Evolutionary conservation across 106 monocot species (phyloP), one percentile per base, ranked within the genome.

Genomic region (Allium sativum): DNA sequence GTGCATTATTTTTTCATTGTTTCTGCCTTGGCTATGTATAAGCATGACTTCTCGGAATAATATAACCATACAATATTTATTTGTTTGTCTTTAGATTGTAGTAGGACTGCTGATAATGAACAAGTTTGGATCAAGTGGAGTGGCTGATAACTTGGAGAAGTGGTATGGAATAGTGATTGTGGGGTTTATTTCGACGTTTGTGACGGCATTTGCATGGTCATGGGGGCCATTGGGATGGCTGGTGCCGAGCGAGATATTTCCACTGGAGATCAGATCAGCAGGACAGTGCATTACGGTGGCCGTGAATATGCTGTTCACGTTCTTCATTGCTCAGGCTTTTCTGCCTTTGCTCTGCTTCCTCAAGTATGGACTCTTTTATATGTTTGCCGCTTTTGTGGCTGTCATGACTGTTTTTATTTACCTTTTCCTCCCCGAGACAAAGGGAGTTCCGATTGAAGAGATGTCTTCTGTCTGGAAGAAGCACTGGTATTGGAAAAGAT

Each of bases 401-500:
- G 18, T 68, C 6, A 68, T 68, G 57, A 68, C 68, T 5, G 53
- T 22, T 4, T 57, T 68, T 20, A 31, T 68, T n/a, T 56, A 55
- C 15, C 21, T 58, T 19, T 68, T 68, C 46, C 8, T 68, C 8
- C 68, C 68, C 7, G 68, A 68, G 47, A 68, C 68, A 2, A 68
- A 68, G 68, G 58, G 58, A 16, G 68, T 68, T 56, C 68, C 68
- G 10, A 68, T 68, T 3, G 68, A 68, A 40, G 68, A 68, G 3
- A 68, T 68, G 58, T 8, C n/a, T n/a, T 47, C 12, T n/a, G 68
- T 68, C 0, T 68, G 68, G 68, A 68, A 68, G 31, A 68, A 48
- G 45, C 68, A 68, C 22, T 68, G 68, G 68, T 68, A 58, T n/a
- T 68, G 68, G 68, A n/a, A 47, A 8, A 68, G 48, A 57, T 68